These are phyloP conservation scores for Linaria vulgaris DNA, from an alignment of 257 asterid species.

Conservation along the genomic window DNA sequence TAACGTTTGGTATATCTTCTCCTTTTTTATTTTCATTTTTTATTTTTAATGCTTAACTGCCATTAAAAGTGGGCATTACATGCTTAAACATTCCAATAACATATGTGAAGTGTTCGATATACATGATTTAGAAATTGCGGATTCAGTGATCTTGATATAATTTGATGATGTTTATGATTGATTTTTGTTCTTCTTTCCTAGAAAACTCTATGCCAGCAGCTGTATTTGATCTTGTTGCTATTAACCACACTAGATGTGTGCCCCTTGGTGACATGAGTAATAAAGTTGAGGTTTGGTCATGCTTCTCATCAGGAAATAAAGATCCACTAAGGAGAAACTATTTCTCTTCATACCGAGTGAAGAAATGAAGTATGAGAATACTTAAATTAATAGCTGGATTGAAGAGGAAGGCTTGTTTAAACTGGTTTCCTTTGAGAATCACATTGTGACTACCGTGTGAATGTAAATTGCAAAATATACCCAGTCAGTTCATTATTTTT, in stretches of 20 bases:
- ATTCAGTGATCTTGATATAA: not conserved
- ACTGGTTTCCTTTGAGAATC: slow-evolving; percentile 6
- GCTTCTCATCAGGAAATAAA: slow-evolving; percentile 16
- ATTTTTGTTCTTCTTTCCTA: not conserved
- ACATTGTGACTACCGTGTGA: not conserved
- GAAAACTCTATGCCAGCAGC: slow-evolving; percentile 7
- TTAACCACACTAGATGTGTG: not conserved
- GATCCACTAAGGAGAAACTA: slow-evolving; percentile 17
- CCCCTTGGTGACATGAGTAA: not conserved
- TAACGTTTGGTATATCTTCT: slow-evolving; percentile 73
- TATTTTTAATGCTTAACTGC: slow-evolving; percentile 1
- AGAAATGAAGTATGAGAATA: not conserved
- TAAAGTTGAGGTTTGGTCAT: not conserved
- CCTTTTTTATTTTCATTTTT: slow-evolving; percentile 14
- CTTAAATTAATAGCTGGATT: not conserved
- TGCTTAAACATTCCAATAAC: slow-evolving; percentile 9
- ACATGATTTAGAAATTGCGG: slow-evolving; percentile 4
- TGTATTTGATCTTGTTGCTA: slow-evolving; percentile 1
- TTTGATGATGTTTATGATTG: not conserved
- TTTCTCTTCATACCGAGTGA: not conserved
- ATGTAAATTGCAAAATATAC: not conserved
- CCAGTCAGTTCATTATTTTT: not conserved
- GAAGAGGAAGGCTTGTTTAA: slow-evolving; percentile 3
- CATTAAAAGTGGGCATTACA: slow-evolving; percentile 7
- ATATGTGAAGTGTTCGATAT: not conserved